Conservation (phyloP, 768 basidiomycete genomes). For the Lactarius akahatsu region DNA sequence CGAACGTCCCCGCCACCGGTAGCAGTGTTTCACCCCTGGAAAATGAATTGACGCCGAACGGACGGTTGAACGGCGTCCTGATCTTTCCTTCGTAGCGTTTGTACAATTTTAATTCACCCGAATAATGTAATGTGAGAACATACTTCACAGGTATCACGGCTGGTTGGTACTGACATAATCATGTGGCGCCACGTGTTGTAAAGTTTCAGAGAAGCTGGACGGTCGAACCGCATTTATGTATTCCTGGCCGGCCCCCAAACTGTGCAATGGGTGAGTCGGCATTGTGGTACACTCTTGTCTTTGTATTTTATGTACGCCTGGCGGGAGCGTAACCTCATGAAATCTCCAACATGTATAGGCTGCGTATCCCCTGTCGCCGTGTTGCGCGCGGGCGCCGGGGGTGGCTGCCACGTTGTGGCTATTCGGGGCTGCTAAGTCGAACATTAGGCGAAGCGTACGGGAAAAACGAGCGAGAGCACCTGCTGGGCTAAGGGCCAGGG, state of each 20-base stretch:
- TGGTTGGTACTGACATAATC: background rate
- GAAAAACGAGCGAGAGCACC: too few relatives aligned
- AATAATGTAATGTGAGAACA: background rate
- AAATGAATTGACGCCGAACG: background rate
- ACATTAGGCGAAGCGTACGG: too few relatives aligned
- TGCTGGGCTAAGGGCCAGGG: too few relatives aligned
- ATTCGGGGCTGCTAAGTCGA: too few relatives aligned
- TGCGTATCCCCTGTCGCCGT: background rate
- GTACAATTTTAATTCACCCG: background rate
- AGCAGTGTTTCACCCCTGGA: background rate
- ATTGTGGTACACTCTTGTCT: background rate
- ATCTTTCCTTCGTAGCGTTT: background rate
- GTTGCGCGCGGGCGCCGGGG: background rate
- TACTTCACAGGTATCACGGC: background rate
- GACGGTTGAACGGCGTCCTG: background rate
- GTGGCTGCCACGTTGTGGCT: too few relatives aligned
- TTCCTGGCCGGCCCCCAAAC: background rate
- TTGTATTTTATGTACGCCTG: background rate
- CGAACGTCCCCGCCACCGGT: background rate
- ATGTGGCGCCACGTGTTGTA: background rate
- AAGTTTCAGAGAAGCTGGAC: background rate
- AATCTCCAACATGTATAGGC: background rate
- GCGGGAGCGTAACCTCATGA: background rate
- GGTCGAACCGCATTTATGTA: background rate
- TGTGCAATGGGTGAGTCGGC: background rate